Evolutionary conservation across 176 grass and related monocot genomes (phyloP).

Genomic region (Avena eriantha): DNA sequence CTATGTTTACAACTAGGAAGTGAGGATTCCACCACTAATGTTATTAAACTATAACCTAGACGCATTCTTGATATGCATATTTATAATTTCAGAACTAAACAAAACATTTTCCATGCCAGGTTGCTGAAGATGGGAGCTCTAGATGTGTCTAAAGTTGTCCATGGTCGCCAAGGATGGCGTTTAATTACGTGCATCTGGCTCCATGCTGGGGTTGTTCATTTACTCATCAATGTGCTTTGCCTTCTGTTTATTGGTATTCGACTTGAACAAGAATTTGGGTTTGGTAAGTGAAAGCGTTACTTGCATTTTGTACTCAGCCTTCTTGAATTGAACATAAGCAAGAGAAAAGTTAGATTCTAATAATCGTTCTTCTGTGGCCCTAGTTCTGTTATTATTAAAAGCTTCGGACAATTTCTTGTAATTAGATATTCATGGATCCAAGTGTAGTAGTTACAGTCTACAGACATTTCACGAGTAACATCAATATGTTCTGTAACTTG

Average conservation of each 20-base stretch:
- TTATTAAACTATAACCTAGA: neutral
- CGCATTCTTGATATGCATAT: neutral
- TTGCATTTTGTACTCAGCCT: neutral
- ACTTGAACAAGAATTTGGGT: slow-evolving; percentile 91
- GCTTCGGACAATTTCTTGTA: neutral
- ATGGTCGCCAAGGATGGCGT: slow-evolving; percentile 73
- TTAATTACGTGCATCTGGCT: slow-evolving; percentile 83
- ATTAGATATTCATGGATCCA: neutral
- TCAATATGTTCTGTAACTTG: slow-evolving; percentile 16
- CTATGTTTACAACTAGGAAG: neutral
- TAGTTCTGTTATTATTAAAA: slow-evolving; percentile 5
- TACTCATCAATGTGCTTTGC: slow-evolving; percentile 85
- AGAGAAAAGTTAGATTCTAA: neutral
- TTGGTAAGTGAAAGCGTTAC: slow-evolving; percentile 45
- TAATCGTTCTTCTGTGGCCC: neutral
- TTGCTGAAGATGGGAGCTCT: slow-evolving; percentile 87
- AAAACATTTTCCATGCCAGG: slow-evolving; percentile 43
- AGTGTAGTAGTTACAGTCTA: neutral
- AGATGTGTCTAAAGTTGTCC: slow-evolving; percentile 63
- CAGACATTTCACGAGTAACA: neutral
- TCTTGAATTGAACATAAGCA: neutral
- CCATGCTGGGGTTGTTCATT: slow-evolving; percentile 78
- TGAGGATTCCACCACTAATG: neutral
- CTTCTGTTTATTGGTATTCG: slow-evolving; percentile 73
- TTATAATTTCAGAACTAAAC: neutral